These are phyloP conservation scores for Tylopilus plumbeoviolaceoides DNA, from an alignment of 768 basidiomycete genomes.

Conservation along the genomic window DNA sequence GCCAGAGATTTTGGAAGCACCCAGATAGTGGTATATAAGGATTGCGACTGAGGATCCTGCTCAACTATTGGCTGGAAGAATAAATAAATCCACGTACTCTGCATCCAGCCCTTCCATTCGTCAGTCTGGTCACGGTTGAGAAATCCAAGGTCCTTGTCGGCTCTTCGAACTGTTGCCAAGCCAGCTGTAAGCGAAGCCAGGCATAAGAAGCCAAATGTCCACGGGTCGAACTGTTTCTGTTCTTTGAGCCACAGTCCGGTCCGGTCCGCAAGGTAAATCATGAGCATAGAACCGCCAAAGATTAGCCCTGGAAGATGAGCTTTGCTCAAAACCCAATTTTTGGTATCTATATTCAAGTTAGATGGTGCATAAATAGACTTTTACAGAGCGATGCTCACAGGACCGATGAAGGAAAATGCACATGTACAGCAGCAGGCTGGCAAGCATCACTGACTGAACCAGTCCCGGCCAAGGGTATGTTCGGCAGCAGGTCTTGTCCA, in stretches of 20 bases:
- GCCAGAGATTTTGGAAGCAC: conserved; percentile 87
- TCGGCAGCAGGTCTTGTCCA: conserved; percentile 79
- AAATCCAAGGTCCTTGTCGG: conserved; percentile 83
- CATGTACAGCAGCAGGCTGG: conserved; percentile 44
- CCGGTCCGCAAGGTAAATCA: conserved; percentile 80
- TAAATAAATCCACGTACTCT: conserved; percentile 49
- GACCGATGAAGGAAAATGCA: conserved; percentile 44
- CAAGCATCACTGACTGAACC: conserved; percentile 52
- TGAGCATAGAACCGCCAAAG: conserved; percentile 60
- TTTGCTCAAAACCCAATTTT: conserved; percentile 14
- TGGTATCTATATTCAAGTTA: conserved; percentile 17
- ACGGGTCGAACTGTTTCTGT: conserved; percentile 75
- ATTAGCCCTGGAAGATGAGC: conserved; percentile 43
- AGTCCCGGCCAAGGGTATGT: conserved; percentile 64
- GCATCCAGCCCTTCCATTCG: conserved; percentile 99
- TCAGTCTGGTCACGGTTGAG: conserved; percentile 91
- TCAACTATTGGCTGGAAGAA: neutral
- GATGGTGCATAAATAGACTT: conserved; percentile 9
- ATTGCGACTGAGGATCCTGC: conserved; percentile 60
- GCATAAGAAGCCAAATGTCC: conserved; percentile 61
- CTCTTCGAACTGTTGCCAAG: conserved; percentile 58
- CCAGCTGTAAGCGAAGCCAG: conserved; percentile 54
- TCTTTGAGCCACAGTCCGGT: conserved; percentile 86
- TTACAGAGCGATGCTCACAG: conserved; percentile 14
- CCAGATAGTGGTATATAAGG: conserved; percentile 88